phyloP scores from a whole-genome alignment of 805 yeast genomes.

The Zygotorulaspora danielsina region DNA sequence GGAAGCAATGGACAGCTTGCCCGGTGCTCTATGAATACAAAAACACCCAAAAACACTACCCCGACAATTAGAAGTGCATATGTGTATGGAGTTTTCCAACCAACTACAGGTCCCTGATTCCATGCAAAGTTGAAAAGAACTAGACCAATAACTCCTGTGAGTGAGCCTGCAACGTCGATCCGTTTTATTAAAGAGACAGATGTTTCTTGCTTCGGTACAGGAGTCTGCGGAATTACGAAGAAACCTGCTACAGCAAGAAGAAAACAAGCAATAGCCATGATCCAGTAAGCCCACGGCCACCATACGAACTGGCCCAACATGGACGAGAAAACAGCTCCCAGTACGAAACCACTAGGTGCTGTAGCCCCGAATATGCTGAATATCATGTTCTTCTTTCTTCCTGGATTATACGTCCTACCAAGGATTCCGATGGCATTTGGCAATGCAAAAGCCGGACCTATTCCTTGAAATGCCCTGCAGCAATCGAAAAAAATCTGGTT shows the following conservation, averaged over 20 bases:
- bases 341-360: conserved; percentile 59
- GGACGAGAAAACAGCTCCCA: conserved; percentile 52
- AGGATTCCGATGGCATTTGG: conserved; percentile 57
- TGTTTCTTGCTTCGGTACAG: conserved; percentile 2
- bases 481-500: conserved; percentile 20
- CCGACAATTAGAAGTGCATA: conserved; percentile 50
- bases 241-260: conserved; percentile 33
- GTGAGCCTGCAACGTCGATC: conserved; percentile 45
- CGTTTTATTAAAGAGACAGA: conserved; percentile 5
- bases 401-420: conserved; percentile 43
- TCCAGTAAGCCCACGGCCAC: conserved; percentile 64
- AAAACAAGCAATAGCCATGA: conserved; percentile 40
- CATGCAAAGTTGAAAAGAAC: conserved; percentile 56
- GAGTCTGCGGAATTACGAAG: conserved; percentile 39
- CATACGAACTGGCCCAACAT: conserved; percentile 40
- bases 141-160: conserved; percentile 50
- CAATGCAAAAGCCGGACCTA: conserved; percentile 55
- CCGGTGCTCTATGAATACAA: conserved; percentile 43
- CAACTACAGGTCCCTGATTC: conserved; percentile 64
- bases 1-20: conserved; percentile 50
- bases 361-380: conserved; percentile 56
- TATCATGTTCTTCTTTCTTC: conserved; percentile 48
- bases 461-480: conserved; percentile 61
- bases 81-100: conserved; percentile 54
- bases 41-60: conserved; percentile 36